phyloP scores from a whole-genome alignment of 176 grass and related monocot genomes.

The Cymbopogon citratus region DNA sequence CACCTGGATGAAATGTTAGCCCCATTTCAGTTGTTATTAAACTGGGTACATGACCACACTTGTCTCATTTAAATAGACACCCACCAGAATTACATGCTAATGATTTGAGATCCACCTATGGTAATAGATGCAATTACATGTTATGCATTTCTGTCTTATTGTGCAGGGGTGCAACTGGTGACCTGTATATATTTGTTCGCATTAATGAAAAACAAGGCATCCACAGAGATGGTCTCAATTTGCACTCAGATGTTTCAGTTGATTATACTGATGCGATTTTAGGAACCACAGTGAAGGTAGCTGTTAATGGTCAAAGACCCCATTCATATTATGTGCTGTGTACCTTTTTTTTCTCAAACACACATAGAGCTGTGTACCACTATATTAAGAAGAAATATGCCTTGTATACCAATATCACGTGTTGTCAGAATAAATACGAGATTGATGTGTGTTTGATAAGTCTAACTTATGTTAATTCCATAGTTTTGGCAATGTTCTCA shows the following conservation, averaged over 20 bases:
- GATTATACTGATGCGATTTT: constrained; percentile 88
- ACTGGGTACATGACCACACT: neutral
- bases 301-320: neutral
- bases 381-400: neutral
- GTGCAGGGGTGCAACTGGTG: no score
- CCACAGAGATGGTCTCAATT: constrained; percentile 63
- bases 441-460: neutral
- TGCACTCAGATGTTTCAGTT: constrained; percentile 59
- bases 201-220: no score
- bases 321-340: neutral
- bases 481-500: neutral
- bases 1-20: neutral
- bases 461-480: neutral
- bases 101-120: no score
- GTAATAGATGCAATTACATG: neutral
- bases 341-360: neutral
- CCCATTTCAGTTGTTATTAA: neutral
- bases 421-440: neutral
- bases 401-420: neutral
- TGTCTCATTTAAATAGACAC: neutral
- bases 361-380: neutral
- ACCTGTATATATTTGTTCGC: no score
- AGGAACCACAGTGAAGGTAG: constrained; percentile 76
- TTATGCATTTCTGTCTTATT: neutral
- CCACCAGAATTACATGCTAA: neutral